These are phyloP conservation scores for Calonectria fujianensis DNA, from an alignment of 2,329 filamentous ascomycete species.

Conservation along the genomic window DNA sequence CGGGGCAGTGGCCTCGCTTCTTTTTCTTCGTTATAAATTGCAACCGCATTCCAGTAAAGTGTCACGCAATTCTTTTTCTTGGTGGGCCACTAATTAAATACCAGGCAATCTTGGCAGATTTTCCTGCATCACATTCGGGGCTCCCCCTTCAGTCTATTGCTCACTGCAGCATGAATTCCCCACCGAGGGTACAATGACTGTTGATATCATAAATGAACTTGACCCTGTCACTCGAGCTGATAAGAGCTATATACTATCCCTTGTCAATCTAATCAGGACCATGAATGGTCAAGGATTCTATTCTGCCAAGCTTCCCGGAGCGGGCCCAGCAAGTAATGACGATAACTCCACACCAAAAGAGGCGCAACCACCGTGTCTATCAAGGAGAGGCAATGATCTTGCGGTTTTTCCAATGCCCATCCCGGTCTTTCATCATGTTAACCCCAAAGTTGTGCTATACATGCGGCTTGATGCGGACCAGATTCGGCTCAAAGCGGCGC, in stretches of 20 bases:
- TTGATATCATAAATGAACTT: not conserved
- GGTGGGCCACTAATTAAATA: not conserved
- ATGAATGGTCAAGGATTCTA: not conserved
- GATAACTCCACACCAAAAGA: not conserved
- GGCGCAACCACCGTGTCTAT: too few relatives aligned
- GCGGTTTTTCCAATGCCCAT: not conserved
- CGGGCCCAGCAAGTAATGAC: not conserved
- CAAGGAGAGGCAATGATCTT: not conserved
- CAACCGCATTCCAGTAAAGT: not conserved
- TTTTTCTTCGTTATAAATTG: not conserved
- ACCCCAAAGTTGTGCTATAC: not conserved
- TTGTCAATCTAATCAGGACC: not conserved
- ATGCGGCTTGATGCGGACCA: not conserved
- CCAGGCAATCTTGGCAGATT: not conserved
- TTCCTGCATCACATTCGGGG: not conserved
- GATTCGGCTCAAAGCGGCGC: not conserved
- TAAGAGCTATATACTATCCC: not conserved
- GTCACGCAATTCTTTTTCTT: not conserved
- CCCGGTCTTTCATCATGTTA: not conserved
- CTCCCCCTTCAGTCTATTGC: not conserved
- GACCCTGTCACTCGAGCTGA: conserved; percentile 5
- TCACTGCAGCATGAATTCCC: not conserved
- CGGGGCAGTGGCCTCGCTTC: not conserved
- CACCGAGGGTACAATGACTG: not conserved
- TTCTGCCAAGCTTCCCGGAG: not conserved